phyloP scores from a whole-genome alignment of 2,329 filamentous ascomycete species.

The Phialocephala subalpina region DNA sequence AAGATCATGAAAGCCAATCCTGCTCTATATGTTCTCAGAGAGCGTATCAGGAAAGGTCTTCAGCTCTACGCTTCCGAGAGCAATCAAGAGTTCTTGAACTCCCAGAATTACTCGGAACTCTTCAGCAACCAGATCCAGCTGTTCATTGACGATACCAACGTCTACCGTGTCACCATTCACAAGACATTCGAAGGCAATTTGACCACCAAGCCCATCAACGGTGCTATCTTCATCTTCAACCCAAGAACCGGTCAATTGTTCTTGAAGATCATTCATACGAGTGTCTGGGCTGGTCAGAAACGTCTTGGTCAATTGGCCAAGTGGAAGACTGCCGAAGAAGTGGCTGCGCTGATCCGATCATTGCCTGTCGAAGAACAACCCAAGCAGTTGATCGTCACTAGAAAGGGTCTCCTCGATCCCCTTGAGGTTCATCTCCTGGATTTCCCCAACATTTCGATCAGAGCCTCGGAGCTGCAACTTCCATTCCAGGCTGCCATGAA shows the following conservation, averaged over 20 bases:
- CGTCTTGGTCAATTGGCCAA: constrained; percentile 98
- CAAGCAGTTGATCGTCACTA: constrained; percentile 97
- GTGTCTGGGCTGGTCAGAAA: constrained; percentile 98
- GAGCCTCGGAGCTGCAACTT: constrained; percentile 93
- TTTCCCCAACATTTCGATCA: constrained; percentile 98
- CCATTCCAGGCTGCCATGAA: constrained; percentile 99
- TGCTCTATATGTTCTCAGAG: constrained; percentile 91
- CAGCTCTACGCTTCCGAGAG: constrained; percentile 98
- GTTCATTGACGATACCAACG: constrained; percentile 99
- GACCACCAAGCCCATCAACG: constrained; percentile 99
- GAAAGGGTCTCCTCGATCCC: constrained; percentile 96
- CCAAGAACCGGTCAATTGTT: constrained; percentile 97
- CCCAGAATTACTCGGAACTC: constrained; percentile 97
- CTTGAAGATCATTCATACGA: constrained; percentile 99
- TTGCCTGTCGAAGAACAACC: constrained; percentile 97
- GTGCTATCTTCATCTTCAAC: constrained; percentile 99
- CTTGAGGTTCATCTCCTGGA: constrained; percentile 97
- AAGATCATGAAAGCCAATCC: constrained; percentile 99
- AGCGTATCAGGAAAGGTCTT: constrained; percentile 97
- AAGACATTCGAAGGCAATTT: constrained; percentile 99
- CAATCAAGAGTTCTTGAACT: constrained; percentile 99
- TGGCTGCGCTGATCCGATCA: constrained; percentile 94
- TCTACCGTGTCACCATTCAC: constrained; percentile 99
- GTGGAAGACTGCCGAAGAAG: constrained; percentile 99
- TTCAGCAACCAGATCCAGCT: constrained; percentile 99